phyloP scores from a whole-genome alignment of 1,139 yeast species.

The Candida sp. region DNA sequence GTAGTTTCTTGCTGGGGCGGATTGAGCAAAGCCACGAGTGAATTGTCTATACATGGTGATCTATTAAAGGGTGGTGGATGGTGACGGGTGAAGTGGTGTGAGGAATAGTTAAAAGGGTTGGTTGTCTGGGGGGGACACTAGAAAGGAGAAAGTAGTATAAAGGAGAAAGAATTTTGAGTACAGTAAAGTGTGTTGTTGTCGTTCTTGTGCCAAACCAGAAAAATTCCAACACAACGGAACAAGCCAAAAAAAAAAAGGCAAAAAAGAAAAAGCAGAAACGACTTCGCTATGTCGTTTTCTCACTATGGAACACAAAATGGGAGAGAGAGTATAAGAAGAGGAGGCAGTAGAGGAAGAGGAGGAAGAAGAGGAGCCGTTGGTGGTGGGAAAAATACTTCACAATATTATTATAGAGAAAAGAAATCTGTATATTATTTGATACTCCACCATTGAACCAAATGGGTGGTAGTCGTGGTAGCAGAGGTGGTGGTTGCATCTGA shows the following conservation, averaged over 20 bases:
- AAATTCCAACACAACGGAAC: too few species aligned
- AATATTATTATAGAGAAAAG: too few species aligned
- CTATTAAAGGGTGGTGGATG: background rate
- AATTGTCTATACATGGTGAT: conserved; percentile 35
- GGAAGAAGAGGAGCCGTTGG: background rate
- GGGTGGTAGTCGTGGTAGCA: too few species aligned
- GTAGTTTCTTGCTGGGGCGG: conserved; percentile 44
- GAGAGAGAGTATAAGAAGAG: background rate
- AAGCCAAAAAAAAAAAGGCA: background rate
- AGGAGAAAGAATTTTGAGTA: background rate
- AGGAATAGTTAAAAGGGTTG: conserved; percentile 7
- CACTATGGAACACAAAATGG: too few species aligned
- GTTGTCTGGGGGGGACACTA: background rate
- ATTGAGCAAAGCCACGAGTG: conserved; percentile 45
- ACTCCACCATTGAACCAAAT: too few species aligned
- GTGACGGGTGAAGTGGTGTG: background rate
- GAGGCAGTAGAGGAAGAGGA: too few species aligned
- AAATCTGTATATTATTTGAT: too few species aligned
- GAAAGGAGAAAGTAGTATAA: background rate
- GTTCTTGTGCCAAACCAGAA: too few species aligned
- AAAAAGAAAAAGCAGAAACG: too few species aligned
- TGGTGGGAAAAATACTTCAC: background rate
- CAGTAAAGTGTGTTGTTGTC: too few species aligned
- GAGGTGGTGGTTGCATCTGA: too few species aligned
- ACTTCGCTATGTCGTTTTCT: too few species aligned